These are phyloP conservation scores for Backusella tarrabulga DNA, from an alignment of 192 early-diverging fungal species.

Conservation along the genomic window DNA sequence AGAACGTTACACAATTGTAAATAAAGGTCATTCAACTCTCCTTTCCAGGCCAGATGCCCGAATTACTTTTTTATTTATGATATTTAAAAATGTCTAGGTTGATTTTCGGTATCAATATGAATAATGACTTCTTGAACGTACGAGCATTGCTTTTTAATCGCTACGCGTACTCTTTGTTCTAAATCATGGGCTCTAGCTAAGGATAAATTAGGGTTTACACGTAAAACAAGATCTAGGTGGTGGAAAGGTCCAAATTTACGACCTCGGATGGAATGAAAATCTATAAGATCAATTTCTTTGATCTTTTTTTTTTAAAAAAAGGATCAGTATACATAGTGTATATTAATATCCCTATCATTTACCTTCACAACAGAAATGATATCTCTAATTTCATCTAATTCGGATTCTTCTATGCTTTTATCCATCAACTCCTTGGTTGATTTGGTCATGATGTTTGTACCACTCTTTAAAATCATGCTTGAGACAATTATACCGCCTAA, in stretches of 20 bases:
- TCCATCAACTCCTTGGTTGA: constrained; percentile 40
- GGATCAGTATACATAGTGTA: neutral
- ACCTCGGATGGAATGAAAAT: constrained; percentile 47
- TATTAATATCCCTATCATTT: neutral
- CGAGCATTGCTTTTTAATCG: constrained; percentile 33
- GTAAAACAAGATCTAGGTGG: constrained; percentile 52
- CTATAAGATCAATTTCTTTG: constrained; percentile 39
- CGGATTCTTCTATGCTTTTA: constrained; percentile 23
- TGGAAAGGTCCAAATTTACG: constrained; percentile 59
- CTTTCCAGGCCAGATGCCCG: neutral
- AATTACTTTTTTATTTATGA: neutral
- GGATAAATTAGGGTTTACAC: constrained; percentile 49
- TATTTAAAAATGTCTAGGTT: constrained; percentile 11
- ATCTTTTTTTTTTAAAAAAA: neutral
- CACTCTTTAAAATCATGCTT: constrained; percentile 67
- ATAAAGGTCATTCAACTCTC: neutral
- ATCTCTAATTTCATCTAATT: constrained; percentile 29
- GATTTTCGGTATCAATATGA: constrained; percentile 34
- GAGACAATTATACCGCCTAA: constrained; percentile 73
- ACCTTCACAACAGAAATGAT: constrained; percentile 34
- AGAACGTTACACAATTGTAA: neutral
- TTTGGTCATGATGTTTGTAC: constrained; percentile 44
- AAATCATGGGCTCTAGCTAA: constrained; percentile 47
- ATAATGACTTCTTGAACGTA: constrained; percentile 41
- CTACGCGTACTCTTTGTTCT: constrained; percentile 30